These are phyloP conservation scores for Usnea hakonensis DNA, from an alignment of 495 filamentous ascomycete genomes.

Conservation along the genomic window DNA sequence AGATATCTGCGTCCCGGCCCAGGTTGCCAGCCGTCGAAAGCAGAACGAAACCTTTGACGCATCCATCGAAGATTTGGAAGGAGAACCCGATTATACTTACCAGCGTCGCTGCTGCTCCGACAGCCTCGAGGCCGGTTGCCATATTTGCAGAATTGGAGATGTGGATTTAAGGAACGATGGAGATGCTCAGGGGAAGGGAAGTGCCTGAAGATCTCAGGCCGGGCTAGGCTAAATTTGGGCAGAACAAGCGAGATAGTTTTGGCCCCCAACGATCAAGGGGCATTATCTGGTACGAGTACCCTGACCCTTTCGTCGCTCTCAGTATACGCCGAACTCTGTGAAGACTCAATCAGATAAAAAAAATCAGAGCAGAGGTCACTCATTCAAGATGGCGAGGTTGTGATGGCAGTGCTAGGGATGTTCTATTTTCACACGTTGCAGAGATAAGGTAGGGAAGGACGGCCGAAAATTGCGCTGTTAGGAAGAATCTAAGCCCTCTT, in stretches of 20 bases:
- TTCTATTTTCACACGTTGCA: no score
- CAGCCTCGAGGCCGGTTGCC: slow-evolving; percentile 14
- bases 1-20: slow-evolving; percentile 24
- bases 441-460: no score
- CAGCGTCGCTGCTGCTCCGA: slow-evolving; percentile 14
- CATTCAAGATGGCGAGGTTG: no score
- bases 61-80: slow-evolving; percentile 21
- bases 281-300: no score
- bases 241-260: neutral
- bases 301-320: no score
- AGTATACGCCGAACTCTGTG: no score
- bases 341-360: no score
- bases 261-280: neutral
- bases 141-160: neutral
- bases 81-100: slow-evolving; percentile 17
- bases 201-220: neutral
- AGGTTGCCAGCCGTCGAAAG: slow-evolving; percentile 25
- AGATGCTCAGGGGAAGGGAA: neutral
- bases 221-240: neutral
- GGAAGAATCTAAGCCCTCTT: no score
- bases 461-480: no score
- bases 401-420: no score
- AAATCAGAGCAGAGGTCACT: no score
- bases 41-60: slow-evolving; percentile 27
- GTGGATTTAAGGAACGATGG: neutral